Percentiles rank a stretch among this genome's conserved stretches.
Evolutionary conservation across 306 rosid genomes (phyloP).

Genomic region (Abrus pulchellus): DNA sequence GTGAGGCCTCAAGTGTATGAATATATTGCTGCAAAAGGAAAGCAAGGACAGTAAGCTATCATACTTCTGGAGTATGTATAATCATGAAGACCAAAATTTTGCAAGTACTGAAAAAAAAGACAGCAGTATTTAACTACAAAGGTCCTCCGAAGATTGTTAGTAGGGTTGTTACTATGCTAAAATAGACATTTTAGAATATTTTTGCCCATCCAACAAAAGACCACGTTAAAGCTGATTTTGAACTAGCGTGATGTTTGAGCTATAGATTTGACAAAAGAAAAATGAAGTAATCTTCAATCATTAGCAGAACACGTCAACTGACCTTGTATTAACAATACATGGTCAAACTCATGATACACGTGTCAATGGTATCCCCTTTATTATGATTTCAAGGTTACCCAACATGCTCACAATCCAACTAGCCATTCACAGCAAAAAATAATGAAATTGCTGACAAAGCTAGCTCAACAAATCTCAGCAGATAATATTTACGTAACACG

Average conservation of each 20-base stretch:
- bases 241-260: background rate
- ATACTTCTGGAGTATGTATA: background rate
- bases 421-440: constrained; percentile 35
- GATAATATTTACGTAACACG: background rate
- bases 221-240: constrained; percentile 2
- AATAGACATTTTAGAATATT: background rate
- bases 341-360: background rate
- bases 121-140: constrained; percentile 25
- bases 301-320: background rate
- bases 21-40: constrained; percentile 87
- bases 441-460: constrained; percentile 29
- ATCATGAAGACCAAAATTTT: constrained; percentile 13
- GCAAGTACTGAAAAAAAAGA: constrained; percentile 11
- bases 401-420: constrained; percentile 25
- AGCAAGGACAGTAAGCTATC: constrained; percentile 42
- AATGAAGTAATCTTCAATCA: constrained; percentile 1
- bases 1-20: constrained; percentile 89
- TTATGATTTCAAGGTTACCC: constrained; percentile 29
- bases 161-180: background rate
- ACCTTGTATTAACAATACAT: constrained; percentile 10
- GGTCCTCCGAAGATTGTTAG: constrained; percentile 4
- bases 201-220: constrained; percentile 30
- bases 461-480: constrained; percentile 29
- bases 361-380: background rate
- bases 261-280: background rate